Percentiles rank a stretch among this genome's conserved stretches.
Conservation (phyloP, 2,329 filamentous ascomycete species). For the Colletotrichum phormii region DNA sequence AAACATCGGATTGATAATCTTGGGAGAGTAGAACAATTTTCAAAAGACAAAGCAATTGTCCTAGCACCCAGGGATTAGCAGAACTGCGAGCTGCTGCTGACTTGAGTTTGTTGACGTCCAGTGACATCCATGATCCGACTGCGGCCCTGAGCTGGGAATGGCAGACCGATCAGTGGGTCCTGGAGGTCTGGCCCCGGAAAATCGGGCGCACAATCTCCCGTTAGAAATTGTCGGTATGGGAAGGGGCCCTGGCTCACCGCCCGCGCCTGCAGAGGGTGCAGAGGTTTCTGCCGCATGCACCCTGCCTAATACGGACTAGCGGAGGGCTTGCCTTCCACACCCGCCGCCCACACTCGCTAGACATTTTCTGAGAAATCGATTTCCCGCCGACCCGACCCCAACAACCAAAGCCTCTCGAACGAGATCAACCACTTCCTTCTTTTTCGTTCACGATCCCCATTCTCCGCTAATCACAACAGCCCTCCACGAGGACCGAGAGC, state of each 20-base stretch:
- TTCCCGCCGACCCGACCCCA: background rate
- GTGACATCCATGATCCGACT: conserved; percentile 10
- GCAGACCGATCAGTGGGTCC: background rate
- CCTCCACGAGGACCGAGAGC: conserved; percentile 38
- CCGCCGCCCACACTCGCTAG: conserved; percentile 1
- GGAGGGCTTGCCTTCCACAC: conserved; percentile 49
- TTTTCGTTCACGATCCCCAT: conserved; percentile 43
- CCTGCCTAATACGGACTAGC: conserved; percentile 39
- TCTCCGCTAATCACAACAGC: conserved; percentile 37
- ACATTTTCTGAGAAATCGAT: background rate
- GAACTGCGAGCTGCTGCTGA: background rate
- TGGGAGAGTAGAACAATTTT: background rate
- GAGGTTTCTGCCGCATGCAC: background rate
- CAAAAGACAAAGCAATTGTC: background rate
- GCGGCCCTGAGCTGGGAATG: background rate
- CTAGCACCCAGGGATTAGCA: background rate
- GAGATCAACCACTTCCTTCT: conserved; percentile 34
- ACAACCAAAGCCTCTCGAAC: conserved; percentile 25
- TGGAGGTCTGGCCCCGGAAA: conserved; percentile 6
- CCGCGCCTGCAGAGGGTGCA: background rate
- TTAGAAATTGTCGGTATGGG: background rate
- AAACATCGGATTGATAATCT: background rate
- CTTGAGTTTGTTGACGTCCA: background rate
- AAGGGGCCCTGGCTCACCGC: conserved; percentile 1
- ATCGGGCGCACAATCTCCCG: background rate